Percentiles rank a stretch among this genome's conserved stretches.
phyloP scores from a whole-genome alignment of 2,329 filamentous ascomycete genomes.

The Trichophyton schoenleinii region DNA sequence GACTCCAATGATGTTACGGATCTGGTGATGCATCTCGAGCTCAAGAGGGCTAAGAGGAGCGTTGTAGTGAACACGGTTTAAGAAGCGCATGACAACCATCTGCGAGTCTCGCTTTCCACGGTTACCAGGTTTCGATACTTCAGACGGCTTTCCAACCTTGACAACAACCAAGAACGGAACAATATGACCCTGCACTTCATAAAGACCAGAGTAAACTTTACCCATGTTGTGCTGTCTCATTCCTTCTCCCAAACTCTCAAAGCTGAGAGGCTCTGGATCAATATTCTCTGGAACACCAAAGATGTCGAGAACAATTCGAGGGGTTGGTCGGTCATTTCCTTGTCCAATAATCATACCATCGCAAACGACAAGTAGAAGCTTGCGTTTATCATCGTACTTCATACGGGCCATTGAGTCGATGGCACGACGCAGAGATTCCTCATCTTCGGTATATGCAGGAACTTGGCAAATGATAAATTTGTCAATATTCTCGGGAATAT shows the following conservation, averaged over 20 bases:
- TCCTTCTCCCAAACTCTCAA: slow-evolving; percentile 90
- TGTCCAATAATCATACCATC: slow-evolving; percentile 99
- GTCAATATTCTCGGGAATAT: slow-evolving; percentile 85
- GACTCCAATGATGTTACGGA: slow-evolving; percentile 95
- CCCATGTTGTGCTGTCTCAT: slow-evolving; percentile 99
- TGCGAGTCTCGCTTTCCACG: slow-evolving; percentile 98
- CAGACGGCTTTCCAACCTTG: slow-evolving; percentile 81
- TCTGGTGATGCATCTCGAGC: slow-evolving; percentile 96
- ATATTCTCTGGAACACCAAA: slow-evolving; percentile 86
- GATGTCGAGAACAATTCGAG: slow-evolving; percentile 92
- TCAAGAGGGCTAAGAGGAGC: slow-evolving; percentile 90
- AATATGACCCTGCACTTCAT: slow-evolving; percentile 95
- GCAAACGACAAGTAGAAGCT: slow-evolving; percentile 81
- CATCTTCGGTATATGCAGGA: slow-evolving; percentile 94
- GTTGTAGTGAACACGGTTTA: slow-evolving; percentile 98
- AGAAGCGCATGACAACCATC: slow-evolving; percentile 96
- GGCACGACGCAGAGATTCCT: slow-evolving; percentile 89
- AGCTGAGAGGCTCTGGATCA: slow-evolving; percentile 90
- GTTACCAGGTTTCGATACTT: slow-evolving; percentile 69
- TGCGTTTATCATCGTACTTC: slow-evolving; percentile 97
- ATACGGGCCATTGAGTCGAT: slow-evolving; percentile 93
- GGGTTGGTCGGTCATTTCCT: slow-evolving; percentile 91
- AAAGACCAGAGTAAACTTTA: slow-evolving; percentile 94
- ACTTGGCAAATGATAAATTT: slow-evolving; percentile 98
- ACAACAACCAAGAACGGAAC: slow-evolving; percentile 94